Evolutionary conservation across 768 basidiomycete species (phyloP), one percentile per base, ranked within the genome.

Genomic region (Calocybe indica): DNA sequence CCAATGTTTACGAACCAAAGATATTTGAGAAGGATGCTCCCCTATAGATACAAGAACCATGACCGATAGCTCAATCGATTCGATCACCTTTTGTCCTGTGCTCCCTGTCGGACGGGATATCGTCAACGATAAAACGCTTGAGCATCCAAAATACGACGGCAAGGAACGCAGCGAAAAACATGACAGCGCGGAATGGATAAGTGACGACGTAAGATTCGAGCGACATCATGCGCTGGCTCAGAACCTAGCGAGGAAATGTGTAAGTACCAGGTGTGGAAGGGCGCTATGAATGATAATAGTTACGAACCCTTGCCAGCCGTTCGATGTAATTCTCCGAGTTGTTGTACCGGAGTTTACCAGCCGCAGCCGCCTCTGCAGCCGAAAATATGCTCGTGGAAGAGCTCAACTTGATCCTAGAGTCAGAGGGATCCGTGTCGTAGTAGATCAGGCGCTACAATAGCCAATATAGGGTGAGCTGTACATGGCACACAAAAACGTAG

Each of bases 281-380:
- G 13, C 43, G 0, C 6, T 6, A 15, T 10, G 11, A 46, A 43
- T 4, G 6, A 40, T 46, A 40, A n/a, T 36, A 37, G 44, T n/a
- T 38, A 57, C 65, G 6, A 61, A 88, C 87, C 50, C 82, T 66
- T 0, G 82, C 80, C 7, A 76, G 51, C 34, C 89, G 75, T 61
- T 92, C 88, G 10, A 88, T 57, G 4, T 75, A 35, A 56, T 82
- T 88, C 56, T 86, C 87, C 1, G 89, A 91, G 48, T 88, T 66
- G 55, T 78, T 82, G 52, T 74, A 71, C 4, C 55, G 37, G 0
- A 83, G 60, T 1, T 68, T 69, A 0, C 78, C 80, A 28, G 67
- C 64, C 0, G 78, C 71, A 6, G 83, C 78, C 11, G 79, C 83
- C 37, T 90, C 83, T 5, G 95, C 70, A 2, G 87, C 76, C 1